Conservation (phyloP, 768 basidiomycete genomes). For the Russula vinacea region DNA sequence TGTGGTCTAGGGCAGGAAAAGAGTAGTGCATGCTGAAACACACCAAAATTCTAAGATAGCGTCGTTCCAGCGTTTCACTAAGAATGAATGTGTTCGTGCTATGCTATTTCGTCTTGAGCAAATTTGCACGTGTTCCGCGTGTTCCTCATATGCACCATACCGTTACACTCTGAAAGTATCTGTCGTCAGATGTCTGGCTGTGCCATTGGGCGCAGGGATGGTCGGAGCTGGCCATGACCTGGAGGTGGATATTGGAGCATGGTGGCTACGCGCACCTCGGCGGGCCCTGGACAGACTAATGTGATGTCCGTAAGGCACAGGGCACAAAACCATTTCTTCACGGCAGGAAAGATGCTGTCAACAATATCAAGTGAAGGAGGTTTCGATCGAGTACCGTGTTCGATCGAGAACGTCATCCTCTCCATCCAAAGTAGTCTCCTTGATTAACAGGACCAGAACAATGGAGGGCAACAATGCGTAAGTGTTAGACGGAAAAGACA, state of each 20-base stretch:
- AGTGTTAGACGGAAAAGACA: not conserved
- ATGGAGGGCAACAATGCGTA: not conserved
- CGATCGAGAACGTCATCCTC: not conserved
- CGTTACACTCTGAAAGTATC: not conserved
- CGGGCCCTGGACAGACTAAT: not conserved
- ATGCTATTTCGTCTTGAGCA: not conserved
- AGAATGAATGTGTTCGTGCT: not conserved
- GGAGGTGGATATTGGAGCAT: not conserved
- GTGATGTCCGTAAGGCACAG: not conserved
- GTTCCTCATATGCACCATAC: not conserved
- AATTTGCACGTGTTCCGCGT: not conserved
- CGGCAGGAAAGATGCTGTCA: conserved; percentile 4
- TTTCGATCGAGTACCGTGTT: conserved; percentile 15
- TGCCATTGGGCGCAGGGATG: not conserved
- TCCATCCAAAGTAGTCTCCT: not conserved
- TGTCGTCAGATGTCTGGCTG: not conserved
- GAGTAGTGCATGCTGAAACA: not conserved
- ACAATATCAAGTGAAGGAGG: not conserved
- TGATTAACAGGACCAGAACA: not conserved
- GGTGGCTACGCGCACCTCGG: not conserved
- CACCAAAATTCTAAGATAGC: not conserved
- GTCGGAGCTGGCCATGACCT: not conserved
- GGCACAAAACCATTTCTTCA: conserved; percentile 1
- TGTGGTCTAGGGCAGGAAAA: not conserved
- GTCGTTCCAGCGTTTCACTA: not conserved